Evolutionary conservation across 2,329 filamentous ascomycete genomes (phyloP).

Genomic region (Fusarium sp.): DNA sequence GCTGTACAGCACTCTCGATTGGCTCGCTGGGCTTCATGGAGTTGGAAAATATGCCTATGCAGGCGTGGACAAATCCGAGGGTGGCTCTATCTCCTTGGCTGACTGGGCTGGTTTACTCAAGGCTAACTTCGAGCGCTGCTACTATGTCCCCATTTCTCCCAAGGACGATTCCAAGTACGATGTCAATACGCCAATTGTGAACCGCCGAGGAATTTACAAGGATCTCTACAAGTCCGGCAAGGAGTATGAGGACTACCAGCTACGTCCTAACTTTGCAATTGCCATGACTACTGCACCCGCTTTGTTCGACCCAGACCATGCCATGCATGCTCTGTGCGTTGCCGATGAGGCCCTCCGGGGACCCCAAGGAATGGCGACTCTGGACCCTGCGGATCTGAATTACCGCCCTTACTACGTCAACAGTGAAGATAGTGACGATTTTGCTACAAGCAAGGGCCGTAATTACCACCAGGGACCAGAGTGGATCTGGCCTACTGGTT

Average conservation of each 20-base stretch:
- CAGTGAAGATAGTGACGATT: constrained; percentile 90
- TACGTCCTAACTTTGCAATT: constrained; percentile 92
- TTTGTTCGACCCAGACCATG: constrained; percentile 82
- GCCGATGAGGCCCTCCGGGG: constrained; percentile 84
- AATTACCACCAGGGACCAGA: constrained; percentile 99
- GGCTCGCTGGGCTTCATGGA: constrained; percentile 75
- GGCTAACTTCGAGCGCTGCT: constrained; percentile 89
- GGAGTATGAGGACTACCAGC: constrained; percentile 96
- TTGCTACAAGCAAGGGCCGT: constrained; percentile 89
- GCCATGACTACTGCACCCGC: constrained; percentile 94
- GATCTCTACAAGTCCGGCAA: constrained; percentile 94
- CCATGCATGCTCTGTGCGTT: constrained; percentile 79
- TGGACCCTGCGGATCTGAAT: constrained; percentile 91
- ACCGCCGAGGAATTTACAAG: constrained; percentile 97
- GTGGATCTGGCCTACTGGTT: constrained; percentile 97
- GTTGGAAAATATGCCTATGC: constrained; percentile 77
- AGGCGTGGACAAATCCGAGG: constrained; percentile 74
- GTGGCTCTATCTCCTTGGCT: constrained; percentile 70
- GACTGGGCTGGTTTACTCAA: constrained; percentile 86
- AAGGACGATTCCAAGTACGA: constrained; percentile 81
- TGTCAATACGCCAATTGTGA: constrained; percentile 80
- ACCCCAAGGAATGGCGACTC: constrained; percentile 92
- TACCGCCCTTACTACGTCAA: constrained; percentile 97
- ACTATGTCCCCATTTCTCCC: constrained; percentile 79
- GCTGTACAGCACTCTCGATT: constrained; percentile 86